These are phyloP conservation scores for Antrodiella citrinella DNA, from an alignment of 768 basidiomycete genomes.

Conservation along the genomic window DNA sequence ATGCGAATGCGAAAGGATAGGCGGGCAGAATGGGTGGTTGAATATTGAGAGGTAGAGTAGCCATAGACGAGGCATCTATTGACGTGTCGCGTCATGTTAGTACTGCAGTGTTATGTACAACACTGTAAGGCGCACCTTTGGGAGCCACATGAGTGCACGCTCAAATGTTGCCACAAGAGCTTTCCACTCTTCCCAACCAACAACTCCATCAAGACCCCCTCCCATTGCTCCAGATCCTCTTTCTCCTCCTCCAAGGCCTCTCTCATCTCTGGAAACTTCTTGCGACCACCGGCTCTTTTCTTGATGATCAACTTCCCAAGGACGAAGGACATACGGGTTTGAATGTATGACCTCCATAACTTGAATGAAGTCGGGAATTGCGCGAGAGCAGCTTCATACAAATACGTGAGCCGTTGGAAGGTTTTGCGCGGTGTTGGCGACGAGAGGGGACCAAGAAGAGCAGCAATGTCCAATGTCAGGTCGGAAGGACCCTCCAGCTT, in stretches of 20 bases:
- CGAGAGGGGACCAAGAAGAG: conserved; percentile 73
- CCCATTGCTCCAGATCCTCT: conserved; percentile 78
- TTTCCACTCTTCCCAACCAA: conserved; percentile 98
- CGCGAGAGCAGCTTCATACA: conserved; percentile 88
- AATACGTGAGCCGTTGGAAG: conserved; percentile 77
- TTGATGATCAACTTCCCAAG: conserved; percentile 66
- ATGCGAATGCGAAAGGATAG: conserved; percentile 78
- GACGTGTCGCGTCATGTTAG: conserved; percentile 4
- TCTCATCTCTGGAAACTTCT: conserved; percentile 87
- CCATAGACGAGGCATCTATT: conserved; percentile 89
- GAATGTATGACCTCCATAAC: conserved; percentile 90
- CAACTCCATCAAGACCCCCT: conserved; percentile 73
- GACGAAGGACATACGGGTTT: conserved; percentile 77
- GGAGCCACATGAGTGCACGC: conserved; percentile 90
- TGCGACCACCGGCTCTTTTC: conserved; percentile 79
- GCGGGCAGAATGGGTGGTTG: conserved; percentile 82
- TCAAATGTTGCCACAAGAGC: conserved; percentile 82
- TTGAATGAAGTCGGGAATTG: conserved; percentile 91
- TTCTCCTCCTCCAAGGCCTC: conserved; percentile 82
- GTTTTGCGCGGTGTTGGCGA: conserved; percentile 64
- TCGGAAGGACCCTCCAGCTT: conserved; percentile 47
- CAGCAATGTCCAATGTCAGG: conserved; percentile 39
- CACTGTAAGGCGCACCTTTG: conserved; percentile 54
- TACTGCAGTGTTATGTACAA: too few species aligned
- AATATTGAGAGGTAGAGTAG: conserved; percentile 87